A percentile compares a stretch with the other conserved stretches of the same genome.
These are phyloP conservation scores for Lactarius vividus DNA, from an alignment of 768 basidiomycete genomes.

Conservation along the genomic window DNA sequence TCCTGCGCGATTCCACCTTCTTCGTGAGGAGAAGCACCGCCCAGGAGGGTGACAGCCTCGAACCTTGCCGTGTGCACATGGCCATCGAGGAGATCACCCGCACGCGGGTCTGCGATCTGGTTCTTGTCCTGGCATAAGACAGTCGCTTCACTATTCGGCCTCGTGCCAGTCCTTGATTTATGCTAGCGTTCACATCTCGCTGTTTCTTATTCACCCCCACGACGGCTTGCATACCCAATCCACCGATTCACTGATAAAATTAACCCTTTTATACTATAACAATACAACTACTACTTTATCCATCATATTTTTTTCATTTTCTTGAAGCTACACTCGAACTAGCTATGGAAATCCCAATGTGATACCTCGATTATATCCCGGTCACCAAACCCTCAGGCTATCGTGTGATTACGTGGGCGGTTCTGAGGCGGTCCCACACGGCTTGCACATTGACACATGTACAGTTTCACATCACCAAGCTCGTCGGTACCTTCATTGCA, in stretches of 20 bases:
- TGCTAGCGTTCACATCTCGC: neutral
- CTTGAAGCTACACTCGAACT: too few relatives aligned
- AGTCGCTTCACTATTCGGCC: too few relatives aligned
- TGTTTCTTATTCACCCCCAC: neutral
- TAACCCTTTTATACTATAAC: neutral
- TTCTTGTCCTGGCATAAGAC: slow-evolving; percentile 17
- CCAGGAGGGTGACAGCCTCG: slow-evolving; percentile 1
- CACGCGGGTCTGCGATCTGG: slow-evolving; percentile 13
- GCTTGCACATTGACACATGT: too few relatives aligned
- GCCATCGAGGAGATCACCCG: slow-evolving; percentile 20
- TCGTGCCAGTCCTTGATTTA: neutral
- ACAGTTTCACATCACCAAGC: too few relatives aligned
- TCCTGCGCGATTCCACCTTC: slow-evolving; percentile 20
- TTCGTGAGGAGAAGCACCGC: neutral
- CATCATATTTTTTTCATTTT: neutral
- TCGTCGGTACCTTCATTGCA: too few relatives aligned
- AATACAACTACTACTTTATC: slow-evolving; percentile 8
- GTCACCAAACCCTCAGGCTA: too few relatives aligned
- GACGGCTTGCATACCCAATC: neutral
- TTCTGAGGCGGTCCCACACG: too few relatives aligned
- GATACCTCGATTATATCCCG: neutral
- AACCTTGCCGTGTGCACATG: slow-evolving; percentile 17
- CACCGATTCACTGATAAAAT: neutral
- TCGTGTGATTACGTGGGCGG: too few relatives aligned
- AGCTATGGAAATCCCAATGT: neutral